Evolutionary conservation across 345 rosid genomes (phyloP), one percentile per base, ranked within the genome.

Genomic region (Clausena lansium): DNA sequence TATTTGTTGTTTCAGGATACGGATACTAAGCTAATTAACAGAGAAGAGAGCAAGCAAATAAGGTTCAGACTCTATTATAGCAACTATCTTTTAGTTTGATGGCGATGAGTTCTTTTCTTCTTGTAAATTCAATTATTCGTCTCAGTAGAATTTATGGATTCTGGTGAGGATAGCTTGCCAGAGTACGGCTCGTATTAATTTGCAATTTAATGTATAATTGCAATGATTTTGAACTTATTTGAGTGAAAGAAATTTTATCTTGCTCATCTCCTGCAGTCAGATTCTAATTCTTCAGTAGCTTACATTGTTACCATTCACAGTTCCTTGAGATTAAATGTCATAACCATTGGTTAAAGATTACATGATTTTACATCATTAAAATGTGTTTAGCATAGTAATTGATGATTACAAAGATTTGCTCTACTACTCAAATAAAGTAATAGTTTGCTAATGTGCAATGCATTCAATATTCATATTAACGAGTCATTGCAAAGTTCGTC

Each of bases 1-100:
- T 36, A 32, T 5, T 39, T 61, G 6, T 59, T 74, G 47, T 73
- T 3, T 22, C 85, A 87, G 92, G 92, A 38, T 89, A 85, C 13
- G 89, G 89, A 30, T 87, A 89, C 75, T 89, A 71, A 80, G 75
- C 5, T 13, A 22, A 35, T 35, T 72, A 57, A 59, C 59, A 32
- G 70, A 1, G 13, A 32, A 19, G 69, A 8, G 38, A 2, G 63
- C 35, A n/a, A 62, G 62, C 55, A 25, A 76, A 69, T 66, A 66
- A 75, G 45, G 8, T 68, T 47, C 3, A 45, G 24, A 45, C 61
- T 39, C 33, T 54, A 27, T 13, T 4, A 15, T 27, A 60, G 69
- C 13, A 36, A n/a, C 30, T 22, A 15, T 50, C 0, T 19, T 55
- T 41, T 8, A 32, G 76, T 27, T 50, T 33, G 67, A 13, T 10